Evolutionary conservation across 2,329 filamentous ascomycete genomes (phyloP).

Genomic region (Chaetomium strumarium): DNA sequence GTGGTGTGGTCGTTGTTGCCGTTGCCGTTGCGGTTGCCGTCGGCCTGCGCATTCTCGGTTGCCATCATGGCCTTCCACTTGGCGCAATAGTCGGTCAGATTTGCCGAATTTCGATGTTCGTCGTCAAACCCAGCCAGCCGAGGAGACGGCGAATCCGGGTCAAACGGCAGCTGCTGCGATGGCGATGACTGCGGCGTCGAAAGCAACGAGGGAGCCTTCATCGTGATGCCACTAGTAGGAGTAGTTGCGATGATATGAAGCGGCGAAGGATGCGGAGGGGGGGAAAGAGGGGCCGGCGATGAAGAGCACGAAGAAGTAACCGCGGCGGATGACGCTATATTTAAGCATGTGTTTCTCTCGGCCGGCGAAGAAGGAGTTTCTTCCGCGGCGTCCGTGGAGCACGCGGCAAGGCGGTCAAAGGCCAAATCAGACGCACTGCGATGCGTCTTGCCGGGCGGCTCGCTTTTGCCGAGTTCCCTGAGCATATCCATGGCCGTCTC

Average conservation of each 20-base stretch:
- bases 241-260: neutral
- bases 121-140: neutral
- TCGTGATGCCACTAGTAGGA: neutral
- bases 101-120: neutral
- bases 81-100: conserved; percentile 1
- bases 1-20: neutral
- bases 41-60: neutral
- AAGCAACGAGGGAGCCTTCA: neutral
- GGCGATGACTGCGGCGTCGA: neutral
- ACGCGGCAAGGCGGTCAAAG: too few species aligned
- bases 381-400: too few species aligned
- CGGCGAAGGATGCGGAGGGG: neutral
- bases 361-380: too few species aligned
- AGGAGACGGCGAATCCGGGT: neutral
- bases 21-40: neutral
- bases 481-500: too few species aligned
- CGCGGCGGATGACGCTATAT: neutral
- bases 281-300: neutral
- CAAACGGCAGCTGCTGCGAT: neutral
- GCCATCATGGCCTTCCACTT: neutral
- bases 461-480: too few species aligned
- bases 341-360: too few species aligned
- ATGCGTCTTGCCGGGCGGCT: too few species aligned
- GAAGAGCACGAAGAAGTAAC: neutral
- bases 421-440: too few species aligned